Percentiles rank a stretch among this genome's conserved stretches.
phyloP scores from a whole-genome alignment of 345 rosid genomes.

The Firmiana major region DNA sequence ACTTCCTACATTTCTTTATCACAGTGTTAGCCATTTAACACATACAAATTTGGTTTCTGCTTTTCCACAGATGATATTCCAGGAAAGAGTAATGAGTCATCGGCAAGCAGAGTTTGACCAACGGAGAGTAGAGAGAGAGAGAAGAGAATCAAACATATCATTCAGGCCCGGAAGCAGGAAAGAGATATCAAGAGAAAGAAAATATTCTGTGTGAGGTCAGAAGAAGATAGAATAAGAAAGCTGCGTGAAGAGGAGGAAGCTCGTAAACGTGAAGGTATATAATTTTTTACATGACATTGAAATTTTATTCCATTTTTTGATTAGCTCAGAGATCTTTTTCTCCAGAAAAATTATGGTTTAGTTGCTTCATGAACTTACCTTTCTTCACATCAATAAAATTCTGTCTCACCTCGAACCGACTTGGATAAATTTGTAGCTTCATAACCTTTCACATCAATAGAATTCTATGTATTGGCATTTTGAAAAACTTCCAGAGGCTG shows the following conservation, averaged over 20 bases:
- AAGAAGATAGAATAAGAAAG: constrained; percentile 62
- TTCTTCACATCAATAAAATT: background rate
- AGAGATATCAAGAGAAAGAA: constrained; percentile 71
- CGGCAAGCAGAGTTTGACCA: constrained; percentile 69
- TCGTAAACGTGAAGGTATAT: constrained; percentile 35
- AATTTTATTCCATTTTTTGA: background rate
- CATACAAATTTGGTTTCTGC: background rate
- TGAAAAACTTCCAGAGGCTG: constrained; percentile 59
- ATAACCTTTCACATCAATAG: background rate
- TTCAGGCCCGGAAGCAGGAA: constrained; percentile 59
- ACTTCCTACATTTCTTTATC: background rate
- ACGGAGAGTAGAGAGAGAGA: constrained; percentile 57
- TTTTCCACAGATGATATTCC: constrained; percentile 52
- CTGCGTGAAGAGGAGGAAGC: constrained; percentile 86
- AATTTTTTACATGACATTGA: background rate
- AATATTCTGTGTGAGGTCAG: constrained; percentile 52
- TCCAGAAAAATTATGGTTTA: background rate
- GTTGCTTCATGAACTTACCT: background rate
- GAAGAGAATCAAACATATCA: constrained; percentile 66
- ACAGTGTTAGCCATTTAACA: background rate
- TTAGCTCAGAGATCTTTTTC: background rate
- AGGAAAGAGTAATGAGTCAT: constrained; percentile 59
- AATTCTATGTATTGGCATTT: background rate
- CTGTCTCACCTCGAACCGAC: background rate
- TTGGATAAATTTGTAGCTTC: background rate